Base-by-base conservation (phyloP, 1,284 basidiomycete genomes). In the Porodaedalea pini region DNA sequence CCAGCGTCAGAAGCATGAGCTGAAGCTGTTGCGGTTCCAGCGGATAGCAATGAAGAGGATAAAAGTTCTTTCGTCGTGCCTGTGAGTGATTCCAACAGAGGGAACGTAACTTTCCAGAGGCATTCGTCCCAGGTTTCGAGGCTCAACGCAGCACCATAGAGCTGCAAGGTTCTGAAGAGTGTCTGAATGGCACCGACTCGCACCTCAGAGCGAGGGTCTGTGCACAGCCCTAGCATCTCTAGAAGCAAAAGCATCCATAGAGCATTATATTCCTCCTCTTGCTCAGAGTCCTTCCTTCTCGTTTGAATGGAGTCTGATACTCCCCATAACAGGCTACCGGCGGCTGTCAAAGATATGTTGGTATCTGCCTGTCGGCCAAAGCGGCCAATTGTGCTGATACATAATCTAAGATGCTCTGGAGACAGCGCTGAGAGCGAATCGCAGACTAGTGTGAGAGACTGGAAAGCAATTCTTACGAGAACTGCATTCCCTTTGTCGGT, bases 111-210 rank as follows among this genome's bases (percentile, higher is more conserved):
- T 65, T 90, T 87, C 87, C 89, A 92, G 25, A 95, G 78, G 62
- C 91, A 92, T 54, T 90, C 81, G 50, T 90, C 83, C 97, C 96
- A 99, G 0, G 90, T 90, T 3, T 82, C 81, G 21, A 81, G 68
- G 62, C 85, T 86, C 47, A 98, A 76, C 1, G 87, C 89, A 8
- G 84, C 82, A 3, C 94, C 95, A 68, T 98, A 98, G 17, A 98
- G 79, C 69, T 96, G 92, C 70, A 98, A 82, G 0, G 94, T 93
- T 43, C 94, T 81, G 75, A 98, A 99, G 54, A 99, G 73, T 2
- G 94, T 98, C 70, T 97, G 93, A 58, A 98, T 95, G 2, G 95
- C 93, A 2, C 94, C 92, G 61, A 90, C 88, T 11, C 95, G 83
- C 0, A 97, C 93, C 67, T 98, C 94, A 27, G 88, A 83, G 23